A percentile compares a stretch with the other conserved stretches of the same genome.
Conservation (phyloP, 2,329 filamentous ascomycete genomes). For the Emergomyces africanus region DNA sequence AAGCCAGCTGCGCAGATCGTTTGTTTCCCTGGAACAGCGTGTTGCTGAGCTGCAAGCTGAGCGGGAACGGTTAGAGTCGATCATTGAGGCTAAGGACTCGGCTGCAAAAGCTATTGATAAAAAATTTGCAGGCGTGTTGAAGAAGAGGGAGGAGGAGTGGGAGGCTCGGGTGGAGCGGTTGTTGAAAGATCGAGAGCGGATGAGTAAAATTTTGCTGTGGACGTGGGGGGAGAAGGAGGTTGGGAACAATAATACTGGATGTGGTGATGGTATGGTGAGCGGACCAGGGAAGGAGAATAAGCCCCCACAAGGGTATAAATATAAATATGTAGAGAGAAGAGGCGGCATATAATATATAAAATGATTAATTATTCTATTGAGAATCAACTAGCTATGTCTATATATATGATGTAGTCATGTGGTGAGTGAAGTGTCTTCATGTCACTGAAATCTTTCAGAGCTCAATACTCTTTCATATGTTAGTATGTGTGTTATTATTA, state of each 20-base stretch:
- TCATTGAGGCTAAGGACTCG: conserved; percentile 29
- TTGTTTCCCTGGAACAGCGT: conserved; percentile 14
- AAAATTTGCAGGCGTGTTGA: conserved; percentile 27
- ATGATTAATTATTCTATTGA: no score
- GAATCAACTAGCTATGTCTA: no score
- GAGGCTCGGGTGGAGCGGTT: conserved; percentile 28
- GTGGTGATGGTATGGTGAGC: conserved; percentile 15
- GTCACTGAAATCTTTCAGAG: no score
- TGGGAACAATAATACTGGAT: conserved; percentile 13
- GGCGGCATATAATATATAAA: no score
- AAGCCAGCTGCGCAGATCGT: conserved; percentile 15
- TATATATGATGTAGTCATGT: no score
- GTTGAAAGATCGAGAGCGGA: conserved; percentile 28
- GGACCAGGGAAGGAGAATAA: conserved; percentile 10
- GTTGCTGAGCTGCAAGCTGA: conserved; percentile 20
- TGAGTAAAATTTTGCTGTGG: conserved; percentile 28
- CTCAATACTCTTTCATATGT: no score
- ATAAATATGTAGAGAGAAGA: conserved; percentile 21
- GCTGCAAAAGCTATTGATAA: conserved; percentile 26
- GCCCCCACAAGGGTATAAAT: conserved; percentile 23
- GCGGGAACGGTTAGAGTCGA: conserved; percentile 20
- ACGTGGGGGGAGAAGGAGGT: conserved; percentile 31
- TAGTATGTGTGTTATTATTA: no score
- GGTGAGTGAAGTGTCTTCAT: no score
- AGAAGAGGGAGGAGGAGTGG: conserved; percentile 33